phyloP scores from a whole-genome alignment of 1,284 basidiomycete species.

The Peniophora sp. region DNA sequence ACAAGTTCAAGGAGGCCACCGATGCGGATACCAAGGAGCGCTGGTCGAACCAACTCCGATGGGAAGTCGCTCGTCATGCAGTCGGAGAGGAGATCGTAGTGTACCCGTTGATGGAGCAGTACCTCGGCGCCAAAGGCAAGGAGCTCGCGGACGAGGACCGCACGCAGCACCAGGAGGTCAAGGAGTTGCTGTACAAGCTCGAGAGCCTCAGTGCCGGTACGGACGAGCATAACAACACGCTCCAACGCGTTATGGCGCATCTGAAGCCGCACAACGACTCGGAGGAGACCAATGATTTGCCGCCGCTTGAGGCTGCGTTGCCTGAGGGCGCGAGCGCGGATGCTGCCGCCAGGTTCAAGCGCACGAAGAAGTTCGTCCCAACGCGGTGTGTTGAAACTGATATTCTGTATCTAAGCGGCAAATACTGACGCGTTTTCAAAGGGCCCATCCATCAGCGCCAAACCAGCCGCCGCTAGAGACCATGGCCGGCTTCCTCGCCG shows the following conservation, averaged over 20 bases:
- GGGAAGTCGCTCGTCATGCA: slow-evolving; percentile 57
- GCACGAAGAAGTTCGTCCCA: slow-evolving; percentile 59
- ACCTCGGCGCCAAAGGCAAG: slow-evolving; percentile 44
- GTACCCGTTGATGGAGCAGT: slow-evolving; percentile 59
- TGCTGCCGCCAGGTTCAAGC: slow-evolving; percentile 40
- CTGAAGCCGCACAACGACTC: slow-evolving; percentile 46
- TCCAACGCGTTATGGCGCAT: slow-evolving; percentile 38
- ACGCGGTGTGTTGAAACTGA: slow-evolving; percentile 33
- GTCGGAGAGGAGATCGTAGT: slow-evolving; percentile 62
- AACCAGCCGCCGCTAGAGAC: slow-evolving; percentile 59
- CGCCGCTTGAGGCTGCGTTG: slow-evolving; percentile 39
- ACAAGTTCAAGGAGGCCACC: slow-evolving; percentile 39
- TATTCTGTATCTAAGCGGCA: background rate
- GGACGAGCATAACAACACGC: slow-evolving; percentile 29
- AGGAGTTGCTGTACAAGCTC: slow-evolving; percentile 39
- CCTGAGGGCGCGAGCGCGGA: slow-evolving; percentile 30
- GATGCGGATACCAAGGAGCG: slow-evolving; percentile 41
- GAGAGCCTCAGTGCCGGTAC: slow-evolving; percentile 36
- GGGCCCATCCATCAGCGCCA: slow-evolving; percentile 43
- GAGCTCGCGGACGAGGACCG: slow-evolving; percentile 52
- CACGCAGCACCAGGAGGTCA: slow-evolving; percentile 47
- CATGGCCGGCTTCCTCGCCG: slow-evolving; percentile 42
- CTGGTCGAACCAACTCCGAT: slow-evolving; percentile 49
- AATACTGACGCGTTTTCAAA: slow-evolving; percentile 17
- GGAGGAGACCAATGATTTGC: slow-evolving; percentile 51